phyloP scores from a whole-genome alignment of 768 basidiomycete species.

The Tricholomella constricta region DNA sequence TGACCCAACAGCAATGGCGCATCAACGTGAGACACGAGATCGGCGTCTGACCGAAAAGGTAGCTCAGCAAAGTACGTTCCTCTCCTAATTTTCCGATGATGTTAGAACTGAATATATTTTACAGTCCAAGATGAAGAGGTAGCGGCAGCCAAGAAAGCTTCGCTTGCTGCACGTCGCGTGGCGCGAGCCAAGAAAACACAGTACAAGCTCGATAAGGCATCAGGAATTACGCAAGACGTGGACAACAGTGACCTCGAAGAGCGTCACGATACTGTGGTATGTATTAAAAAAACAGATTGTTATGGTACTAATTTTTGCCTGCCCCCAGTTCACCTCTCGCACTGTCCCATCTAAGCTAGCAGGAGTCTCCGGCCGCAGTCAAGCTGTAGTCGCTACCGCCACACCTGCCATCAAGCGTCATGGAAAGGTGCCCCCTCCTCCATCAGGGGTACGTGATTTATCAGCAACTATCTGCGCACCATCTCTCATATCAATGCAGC shows the following conservation, averaged over 20 bases:
- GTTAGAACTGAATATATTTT: too few relatives aligned
- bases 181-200: background rate
- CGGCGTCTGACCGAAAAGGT: background rate
- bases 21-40: background rate
- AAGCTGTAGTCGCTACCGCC: background rate
- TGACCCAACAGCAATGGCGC: too few relatives aligned
- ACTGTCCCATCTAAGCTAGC: background rate
- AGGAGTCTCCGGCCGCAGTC: background rate
- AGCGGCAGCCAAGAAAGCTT: background rate
- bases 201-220: conserved; percentile 1
- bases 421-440: background rate
- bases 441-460: too few relatives aligned
- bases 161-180: background rate
- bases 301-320: background rate
- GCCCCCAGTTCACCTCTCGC: background rate
- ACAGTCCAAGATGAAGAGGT: background rate
- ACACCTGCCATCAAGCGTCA: background rate
- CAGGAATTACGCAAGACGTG: conserved; percentile 4
- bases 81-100: too few relatives aligned
- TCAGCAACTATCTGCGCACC: too few relatives aligned
- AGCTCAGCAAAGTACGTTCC: background rate
- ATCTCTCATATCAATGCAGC: too few relatives aligned
- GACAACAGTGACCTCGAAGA: conserved; percentile 1
- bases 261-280: background rate
- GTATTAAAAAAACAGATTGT: background rate